Conservation (phyloP, 768 basidiomycete species). For the Mycena filopes region DNA sequence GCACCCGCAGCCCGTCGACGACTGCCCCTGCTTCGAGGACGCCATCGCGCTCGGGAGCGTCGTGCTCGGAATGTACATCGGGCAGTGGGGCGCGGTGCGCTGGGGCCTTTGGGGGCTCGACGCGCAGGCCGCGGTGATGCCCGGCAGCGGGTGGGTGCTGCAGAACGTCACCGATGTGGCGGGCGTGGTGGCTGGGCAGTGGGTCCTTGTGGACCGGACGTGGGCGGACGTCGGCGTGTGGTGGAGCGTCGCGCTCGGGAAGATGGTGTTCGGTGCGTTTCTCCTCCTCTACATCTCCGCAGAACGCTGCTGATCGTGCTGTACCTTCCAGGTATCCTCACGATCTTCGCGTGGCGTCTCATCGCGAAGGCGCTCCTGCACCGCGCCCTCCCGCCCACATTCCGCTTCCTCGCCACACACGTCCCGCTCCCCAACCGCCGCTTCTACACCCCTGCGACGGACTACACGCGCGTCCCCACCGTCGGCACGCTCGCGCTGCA, state of each 20-base stretch:
- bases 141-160: constrained; percentile 62
- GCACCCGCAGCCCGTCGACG: constrained; percentile 94
- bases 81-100: constrained; percentile 70
- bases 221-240: constrained; percentile 55
- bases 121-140: constrained; percentile 54
- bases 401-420: constrained; percentile 76
- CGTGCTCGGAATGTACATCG: constrained; percentile 76
- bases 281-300: not conserved
- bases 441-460: constrained; percentile 92
- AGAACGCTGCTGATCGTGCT: not conserved
- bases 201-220: constrained; percentile 39
- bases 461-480: constrained; percentile 77
- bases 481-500: constrained; percentile 66
- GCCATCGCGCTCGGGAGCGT: constrained; percentile 94
- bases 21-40: constrained; percentile 98
- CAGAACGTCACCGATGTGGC: constrained; percentile 10
- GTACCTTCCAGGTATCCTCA: constrained; percentile 67
- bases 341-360: constrained; percentile 90
- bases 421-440: constrained; percentile 83
- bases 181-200: not conserved
- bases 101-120: constrained; percentile 48
- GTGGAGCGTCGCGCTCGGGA: constrained; percentile 58
- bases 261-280: constrained; percentile 56
- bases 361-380: constrained; percentile 83
- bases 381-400: constrained; percentile 81